Percentiles rank a stretch among this genome's conserved stretches.
These are phyloP conservation scores for Suhomyces maxii DNA, from an alignment of 1,139 yeast species.

Conservation along the genomic window DNA sequence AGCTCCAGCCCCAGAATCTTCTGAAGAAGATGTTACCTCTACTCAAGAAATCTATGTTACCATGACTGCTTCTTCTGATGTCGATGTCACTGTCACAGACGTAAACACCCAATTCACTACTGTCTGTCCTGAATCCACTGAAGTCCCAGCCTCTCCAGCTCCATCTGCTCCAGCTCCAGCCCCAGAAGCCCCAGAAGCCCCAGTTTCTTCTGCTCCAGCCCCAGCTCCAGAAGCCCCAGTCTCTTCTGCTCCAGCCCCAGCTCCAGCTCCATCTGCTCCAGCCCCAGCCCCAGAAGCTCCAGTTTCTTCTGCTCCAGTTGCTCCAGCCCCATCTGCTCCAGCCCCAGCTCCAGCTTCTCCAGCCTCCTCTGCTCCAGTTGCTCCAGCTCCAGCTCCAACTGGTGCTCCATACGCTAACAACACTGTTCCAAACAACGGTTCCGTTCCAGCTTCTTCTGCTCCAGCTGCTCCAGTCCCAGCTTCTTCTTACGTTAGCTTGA, in stretches of 20 bases:
- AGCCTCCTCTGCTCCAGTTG: neutral
- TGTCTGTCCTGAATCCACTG: constrained; percentile 13
- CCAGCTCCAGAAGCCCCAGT: constrained; percentile 16
- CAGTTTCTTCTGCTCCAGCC: constrained; percentile 13
- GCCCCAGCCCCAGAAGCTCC: constrained; percentile 11
- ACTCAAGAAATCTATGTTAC: constrained; percentile 6
- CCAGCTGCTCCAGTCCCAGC: constrained; percentile 7
- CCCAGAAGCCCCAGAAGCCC: constrained; percentile 8
- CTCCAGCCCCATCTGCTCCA: constrained; percentile 3
- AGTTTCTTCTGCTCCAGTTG: constrained; percentile 6
- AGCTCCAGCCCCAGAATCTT: constrained; percentile 8
- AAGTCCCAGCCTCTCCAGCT: constrained; percentile 8
- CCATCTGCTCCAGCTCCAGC: constrained; percentile 8
- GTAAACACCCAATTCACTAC: constrained; percentile 11
- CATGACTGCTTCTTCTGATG: neutral
- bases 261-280: constrained; percentile 6
- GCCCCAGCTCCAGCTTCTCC: constrained; percentile 14
- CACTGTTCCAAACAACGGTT: constrained; percentile 1
- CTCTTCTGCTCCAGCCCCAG: constrained; percentile 12
- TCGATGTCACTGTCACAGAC: constrained; percentile 8
- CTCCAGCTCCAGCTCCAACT: constrained; percentile 3
- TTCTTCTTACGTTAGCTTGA: neutral
- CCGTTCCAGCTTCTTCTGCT: constrained; percentile 3
- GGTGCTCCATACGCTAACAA: constrained; percentile 7
- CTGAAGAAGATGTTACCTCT: constrained; percentile 7